Base-by-base conservation (phyloP, 2,329 filamentous ascomycete species). In the Colletotrichum karsti region DNA sequence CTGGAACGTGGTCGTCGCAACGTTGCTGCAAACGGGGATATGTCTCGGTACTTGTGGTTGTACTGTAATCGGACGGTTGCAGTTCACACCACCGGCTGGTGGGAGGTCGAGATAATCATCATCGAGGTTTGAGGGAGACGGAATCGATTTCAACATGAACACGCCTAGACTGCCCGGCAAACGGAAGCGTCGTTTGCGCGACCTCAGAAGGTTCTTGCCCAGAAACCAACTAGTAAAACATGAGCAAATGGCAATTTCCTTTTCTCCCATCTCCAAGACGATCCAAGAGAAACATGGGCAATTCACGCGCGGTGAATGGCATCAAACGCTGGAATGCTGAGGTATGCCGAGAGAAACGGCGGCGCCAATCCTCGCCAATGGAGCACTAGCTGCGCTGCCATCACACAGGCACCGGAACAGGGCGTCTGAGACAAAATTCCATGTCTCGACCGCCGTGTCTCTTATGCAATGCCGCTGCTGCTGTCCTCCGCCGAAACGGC, bases 341-440 rank as follows among this genome's bases (percentile, higher is more conserved):
- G 42, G 57, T 42, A 55, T 50, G 63, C 63, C 63, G 42, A 63
- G 58, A 42, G 30, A 35, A 33, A 56, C 37, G 50, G 24, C 41
- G 50, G 50, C 41, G 57, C 26, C 28, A 60, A 57, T 33, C 22
- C 55, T 24, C 13, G 42, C 46, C 46, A 26, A 28, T 13, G 24
- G 15, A 26, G 41, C 20, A 30, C 22, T n/a, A n/a, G n/a, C n/a
- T n/a, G n/a, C 4, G 3, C 33, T 35, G 33, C 2, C 1, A 35
- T 13, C 4, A 35, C 33, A 35, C 33, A 8, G 33, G 33, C 33
- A 3, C 15, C 33, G 33, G 33, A 13, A 35, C 10, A 9, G 33
- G 15, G 37, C 53, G 55, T 35, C 18, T 39, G 28, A 58, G 55
- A 58, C 55, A 58, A 15, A 37, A 58, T 46, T 26, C 26, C 55